Evolutionary conservation across 257 asterid species (phyloP), one percentile per base, ranked within the genome.

Genomic region (Parsonsia alboflavescens): DNA sequence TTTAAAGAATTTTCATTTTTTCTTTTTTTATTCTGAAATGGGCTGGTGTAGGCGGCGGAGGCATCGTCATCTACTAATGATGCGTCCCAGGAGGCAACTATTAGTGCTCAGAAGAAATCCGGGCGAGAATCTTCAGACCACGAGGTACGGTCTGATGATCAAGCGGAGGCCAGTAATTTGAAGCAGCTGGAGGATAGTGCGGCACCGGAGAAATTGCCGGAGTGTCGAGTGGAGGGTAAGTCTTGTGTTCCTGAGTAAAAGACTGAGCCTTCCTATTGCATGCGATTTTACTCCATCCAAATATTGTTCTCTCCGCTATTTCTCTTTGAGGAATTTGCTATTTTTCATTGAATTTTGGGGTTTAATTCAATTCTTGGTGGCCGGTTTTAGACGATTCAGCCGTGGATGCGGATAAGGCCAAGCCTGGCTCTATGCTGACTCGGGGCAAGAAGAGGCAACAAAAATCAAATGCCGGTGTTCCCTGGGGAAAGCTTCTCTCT

Each of bases 401-500:
- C 22, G 30, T 73, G 62, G 87, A 82, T 82, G 85, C 8, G 42
- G 88, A 84, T 73, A 89, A 84, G 73, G 80, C 75, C 49, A 91
- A 87, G 78, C 48, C 83, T 82, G 85, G 73, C 63, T 45, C 85
- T 16, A 49, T 71, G 0, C 65, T 71, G 73, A 83, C 56, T 74
- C 83, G 84, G 26, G 91, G 83, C 56, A 85, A 84, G 83, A 90
- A 89, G 75, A 84, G 88, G 81, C 88, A 78, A 74, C 82, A 80
- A 79, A 89, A 85, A 77, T 75, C 89, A 30, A 78, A 75, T 78
- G 70, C 53, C 12, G 95, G 86, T 71, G 84, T 39, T 85, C 92
- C 97, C 79, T 94, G 97, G 98, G 97, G 97, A 39, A 86, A 85
- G 81, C 93, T 94, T 71, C 85, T 90, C 54, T 91, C 98, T 2